These are phyloP conservation scores for Skeletonema grethae DNA, from an alignment of 108 stramenopile genomes.

Conservation along the genomic window DNA sequence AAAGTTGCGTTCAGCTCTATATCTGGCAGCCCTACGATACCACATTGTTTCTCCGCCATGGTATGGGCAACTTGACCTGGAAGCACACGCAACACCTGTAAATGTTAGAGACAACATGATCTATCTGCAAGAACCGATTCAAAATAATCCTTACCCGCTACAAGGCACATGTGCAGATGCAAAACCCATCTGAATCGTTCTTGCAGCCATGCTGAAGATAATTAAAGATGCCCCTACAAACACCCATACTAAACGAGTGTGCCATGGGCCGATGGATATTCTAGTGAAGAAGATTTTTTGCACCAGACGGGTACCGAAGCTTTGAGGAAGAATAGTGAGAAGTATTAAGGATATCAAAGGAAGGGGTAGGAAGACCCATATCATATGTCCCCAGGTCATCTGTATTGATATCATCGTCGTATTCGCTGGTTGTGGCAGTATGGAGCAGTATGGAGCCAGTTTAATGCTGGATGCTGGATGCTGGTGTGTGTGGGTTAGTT, in stretches of 20 bases:
- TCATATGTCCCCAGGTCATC: constrained; percentile 19
- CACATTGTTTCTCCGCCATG: constrained; percentile 51
- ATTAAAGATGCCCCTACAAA: constrained; percentile 29
- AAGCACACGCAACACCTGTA: background rate
- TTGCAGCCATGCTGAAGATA: constrained; percentile 24
- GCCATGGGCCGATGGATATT: constrained; percentile 25
- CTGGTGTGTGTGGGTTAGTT: too few species aligned
- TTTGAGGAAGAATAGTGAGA: constrained; percentile 34
- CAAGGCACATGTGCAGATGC: constrained; percentile 38
- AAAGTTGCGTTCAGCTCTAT: constrained; percentile 51
- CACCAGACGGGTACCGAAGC: constrained; percentile 27
- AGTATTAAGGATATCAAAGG: constrained; percentile 37
- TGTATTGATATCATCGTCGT: background rate
- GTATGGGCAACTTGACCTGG: constrained; percentile 35
- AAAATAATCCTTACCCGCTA: constrained; percentile 32
- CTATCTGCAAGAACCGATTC: background rate
- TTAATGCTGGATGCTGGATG: too few species aligned
- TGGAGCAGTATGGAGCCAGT: too few species aligned
- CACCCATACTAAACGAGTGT: constrained; percentile 43
- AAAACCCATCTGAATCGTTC: constrained; percentile 28
- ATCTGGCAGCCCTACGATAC: constrained; percentile 39
- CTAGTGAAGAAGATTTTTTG: constrained; percentile 47
- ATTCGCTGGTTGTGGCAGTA: too few species aligned
- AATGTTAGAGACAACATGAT: background rate
- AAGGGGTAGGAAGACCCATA: constrained; percentile 52